Conservation (phyloP, 495 filamentous ascomycete genomes). For the Chaetomium fimeti region DNA sequence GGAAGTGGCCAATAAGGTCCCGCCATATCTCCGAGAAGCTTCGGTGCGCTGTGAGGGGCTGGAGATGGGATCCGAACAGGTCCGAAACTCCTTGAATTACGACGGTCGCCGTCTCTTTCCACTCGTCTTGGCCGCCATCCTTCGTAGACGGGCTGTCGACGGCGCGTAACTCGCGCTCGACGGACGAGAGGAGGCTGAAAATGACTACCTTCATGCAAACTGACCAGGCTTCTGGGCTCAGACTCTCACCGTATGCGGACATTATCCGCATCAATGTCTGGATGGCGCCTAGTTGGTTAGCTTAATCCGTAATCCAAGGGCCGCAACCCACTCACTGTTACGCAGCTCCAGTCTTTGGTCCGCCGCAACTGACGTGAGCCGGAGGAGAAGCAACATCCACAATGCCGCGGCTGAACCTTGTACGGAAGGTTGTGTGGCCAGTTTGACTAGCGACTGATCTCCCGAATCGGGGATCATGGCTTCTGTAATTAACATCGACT, state of each 20-base stretch:
- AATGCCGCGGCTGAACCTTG: constrained; percentile 60
- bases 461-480: constrained; percentile 52
- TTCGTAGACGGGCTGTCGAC: constrained; percentile 32
- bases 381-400: constrained; percentile 81
- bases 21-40: constrained; percentile 65
- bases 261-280: constrained; percentile 90
- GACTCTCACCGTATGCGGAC: constrained; percentile 79
- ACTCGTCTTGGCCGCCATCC: constrained; percentile 50
- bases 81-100: constrained; percentile 67
- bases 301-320: neutral
- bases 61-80: constrained; percentile 66
- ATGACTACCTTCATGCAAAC: constrained; percentile 77
- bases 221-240: constrained; percentile 77
- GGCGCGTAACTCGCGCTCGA: constrained; percentile 48
- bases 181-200: constrained; percentile 66
- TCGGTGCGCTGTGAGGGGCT: constrained; percentile 55
- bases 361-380: constrained; percentile 71
- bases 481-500: constrained; percentile 47
- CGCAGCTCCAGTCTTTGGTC: constrained; percentile 81
- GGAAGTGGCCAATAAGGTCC: constrained; percentile 65
- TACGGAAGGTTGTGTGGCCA: constrained; percentile 51
- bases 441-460: constrained; percentile 49
- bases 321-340: constrained; percentile 59
- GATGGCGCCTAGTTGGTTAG: constrained; percentile 58
- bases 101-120: constrained; percentile 76